These are phyloP conservation scores for Ampelocalamus luodianensis DNA, from an alignment of 176 grass and related monocot genomes.

Conservation along the genomic window DNA sequence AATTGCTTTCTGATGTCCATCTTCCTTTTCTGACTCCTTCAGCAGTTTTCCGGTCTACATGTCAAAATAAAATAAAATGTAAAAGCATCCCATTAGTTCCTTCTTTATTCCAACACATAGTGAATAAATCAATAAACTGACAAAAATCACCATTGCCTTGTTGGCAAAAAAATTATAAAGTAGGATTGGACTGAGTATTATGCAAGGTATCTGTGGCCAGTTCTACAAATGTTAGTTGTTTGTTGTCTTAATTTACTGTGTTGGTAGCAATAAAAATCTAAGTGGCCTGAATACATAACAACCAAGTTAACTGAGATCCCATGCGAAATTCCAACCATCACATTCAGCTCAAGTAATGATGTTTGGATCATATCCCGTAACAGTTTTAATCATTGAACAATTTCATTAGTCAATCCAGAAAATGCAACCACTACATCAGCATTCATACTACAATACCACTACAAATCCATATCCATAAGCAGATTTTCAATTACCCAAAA, in stretches of 20 bases:
- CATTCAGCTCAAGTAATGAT: neutral
- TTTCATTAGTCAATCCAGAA: neutral
- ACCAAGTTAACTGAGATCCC: neutral
- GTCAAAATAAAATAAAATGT: slow-evolving; percentile 20
- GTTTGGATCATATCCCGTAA: neutral
- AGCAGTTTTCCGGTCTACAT: slow-evolving; percentile 73
- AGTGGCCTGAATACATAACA: neutral
- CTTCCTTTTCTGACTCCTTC: slow-evolving; percentile 78
- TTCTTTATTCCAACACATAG: neutral
- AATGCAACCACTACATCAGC: neutral
- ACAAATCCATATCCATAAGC: neutral
- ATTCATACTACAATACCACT: neutral
- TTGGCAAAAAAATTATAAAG: neutral
- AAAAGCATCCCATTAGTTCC: slow-evolving; percentile 24
- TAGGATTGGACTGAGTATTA: neutral
- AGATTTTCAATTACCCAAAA: neutral
- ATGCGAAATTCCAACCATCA: neutral
- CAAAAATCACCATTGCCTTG: neutral
- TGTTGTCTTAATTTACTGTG: neutral
- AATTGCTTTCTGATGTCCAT: slow-evolving; percentile 74
- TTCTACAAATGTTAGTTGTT: neutral
- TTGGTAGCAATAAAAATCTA: neutral
- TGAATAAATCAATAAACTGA: neutral
- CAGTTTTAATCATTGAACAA: neutral
- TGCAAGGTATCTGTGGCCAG: neutral